Base-by-base conservation (phyloP, 139 green algal species). In the Micromonas commoda region DNA sequence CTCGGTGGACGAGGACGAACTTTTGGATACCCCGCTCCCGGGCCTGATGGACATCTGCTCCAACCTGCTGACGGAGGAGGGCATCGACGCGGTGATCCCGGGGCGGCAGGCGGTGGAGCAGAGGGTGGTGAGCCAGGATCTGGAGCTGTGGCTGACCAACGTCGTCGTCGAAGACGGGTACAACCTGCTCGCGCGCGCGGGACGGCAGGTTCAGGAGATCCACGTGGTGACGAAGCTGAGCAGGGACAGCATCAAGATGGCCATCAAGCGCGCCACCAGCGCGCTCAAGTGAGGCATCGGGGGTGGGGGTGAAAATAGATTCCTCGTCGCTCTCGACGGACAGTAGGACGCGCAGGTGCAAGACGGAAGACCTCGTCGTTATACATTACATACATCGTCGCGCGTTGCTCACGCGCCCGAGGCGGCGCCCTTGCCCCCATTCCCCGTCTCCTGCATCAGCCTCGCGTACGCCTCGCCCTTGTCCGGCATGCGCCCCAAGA, bases 141-240 rank as follows among this genome's bases (percentile, higher is more conserved):
- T 82, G 20, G 77, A 82, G 66, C 53, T 82, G 21, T 82, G 77
- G 77, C 65, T 82, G 32, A 82, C 77, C 20, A 82, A 76, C 66
- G 37, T 61, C 1, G 24, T 39, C 26, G 77, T 82, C 21, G 68
- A 82, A 37, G 77, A 77, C 31, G 77, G 77, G 13, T 82, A 77
- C 67, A 82, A 82, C 67, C 29, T 82, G 31, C 35, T 82, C 19
- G 77, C 77, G 68, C 38, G 77, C 26, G 53, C 34, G 6, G 77
- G 77, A 31, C 52, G 69, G 21, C 38, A 77, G 35, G 76, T 81
- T 34, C 76, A 81, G 61, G 76, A 81, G 63, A 67, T 81, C 38
- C 76, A 81, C 57, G 76, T 81, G 21, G 76, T 81, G 31, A 76
- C 76, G 64, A 31, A 34, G 16, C 29, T 81, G 64, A 45, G 37